A percentile compares a stretch with the other conserved stretches of the same genome.
Evolutionary conservation across 2,329 filamentous ascomycete species (phyloP).

Genomic region (Colletotrichum eleusines): DNA sequence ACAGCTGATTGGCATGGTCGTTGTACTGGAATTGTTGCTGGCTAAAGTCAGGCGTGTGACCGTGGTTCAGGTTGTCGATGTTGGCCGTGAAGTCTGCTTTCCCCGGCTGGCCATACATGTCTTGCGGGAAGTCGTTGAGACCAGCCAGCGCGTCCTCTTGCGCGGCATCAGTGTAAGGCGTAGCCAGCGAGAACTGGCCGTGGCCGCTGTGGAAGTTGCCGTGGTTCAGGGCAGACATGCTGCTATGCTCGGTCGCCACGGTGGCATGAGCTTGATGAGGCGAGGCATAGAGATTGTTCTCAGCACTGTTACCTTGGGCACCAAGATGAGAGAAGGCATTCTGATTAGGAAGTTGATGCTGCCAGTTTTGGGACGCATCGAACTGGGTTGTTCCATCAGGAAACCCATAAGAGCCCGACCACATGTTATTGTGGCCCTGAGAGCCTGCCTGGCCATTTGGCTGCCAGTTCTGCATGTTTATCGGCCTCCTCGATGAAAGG

Average conservation of each 20-base stretch:
- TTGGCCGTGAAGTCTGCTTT: conserved; percentile 49
- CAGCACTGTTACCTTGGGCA: conserved; percentile 51
- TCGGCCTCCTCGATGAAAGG: not conserved
- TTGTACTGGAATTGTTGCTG: conserved; percentile 52
- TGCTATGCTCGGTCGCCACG: conserved; percentile 29
- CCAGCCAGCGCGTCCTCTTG: conserved; percentile 54
- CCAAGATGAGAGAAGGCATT: conserved; percentile 52
- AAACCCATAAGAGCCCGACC: conserved; percentile 33
- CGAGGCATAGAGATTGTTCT: conserved; percentile 32
- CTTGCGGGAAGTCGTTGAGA: conserved; percentile 53
- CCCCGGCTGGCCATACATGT: conserved; percentile 53
- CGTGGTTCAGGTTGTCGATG: conserved; percentile 50
- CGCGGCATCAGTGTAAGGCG: conserved; percentile 48
- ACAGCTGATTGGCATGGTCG: conserved; percentile 50
- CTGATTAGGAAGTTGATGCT: conserved; percentile 52
- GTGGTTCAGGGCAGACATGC: conserved; percentile 33
- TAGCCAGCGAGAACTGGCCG: conserved; percentile 34
- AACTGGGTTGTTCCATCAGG: conserved; percentile 47
- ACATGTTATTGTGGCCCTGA: conserved; percentile 40
- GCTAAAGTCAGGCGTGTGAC: conserved; percentile 50
- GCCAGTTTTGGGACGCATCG: conserved; percentile 55
- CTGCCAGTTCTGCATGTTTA: conserved; percentile 42
- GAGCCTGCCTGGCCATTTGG: conserved; percentile 38
- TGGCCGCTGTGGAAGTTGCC: conserved; percentile 34
- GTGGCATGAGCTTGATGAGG: conserved; percentile 39